Conservation (phyloP, 495 filamentous ascomycete genomes). For the Penicillium herquei region DNA sequence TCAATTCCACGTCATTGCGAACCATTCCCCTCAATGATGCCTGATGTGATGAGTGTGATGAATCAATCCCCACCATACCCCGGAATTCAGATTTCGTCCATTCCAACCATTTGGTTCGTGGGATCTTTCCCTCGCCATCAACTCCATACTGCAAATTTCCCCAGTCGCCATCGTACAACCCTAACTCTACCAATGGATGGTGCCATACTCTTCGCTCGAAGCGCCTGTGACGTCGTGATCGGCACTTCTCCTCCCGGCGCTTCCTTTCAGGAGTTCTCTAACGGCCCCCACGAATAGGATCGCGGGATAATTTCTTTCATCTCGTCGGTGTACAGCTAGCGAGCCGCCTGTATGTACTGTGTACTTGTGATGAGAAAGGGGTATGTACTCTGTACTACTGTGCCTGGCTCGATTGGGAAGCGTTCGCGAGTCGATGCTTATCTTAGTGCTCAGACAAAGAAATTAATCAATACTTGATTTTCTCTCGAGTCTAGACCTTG, state of each 20-base stretch:
- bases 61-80: too few relatives aligned
- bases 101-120: too few relatives aligned
- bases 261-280: background rate
- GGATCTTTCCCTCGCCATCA: too few relatives aligned
- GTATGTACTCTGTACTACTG: background rate
- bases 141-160: too few relatives aligned
- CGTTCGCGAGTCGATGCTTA: background rate
- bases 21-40: too few relatives aligned
- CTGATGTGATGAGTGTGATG: too few relatives aligned
- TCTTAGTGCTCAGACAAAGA: too few relatives aligned
- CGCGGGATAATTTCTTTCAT: background rate
- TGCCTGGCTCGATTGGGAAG: background rate
- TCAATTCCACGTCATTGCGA: too few relatives aligned
- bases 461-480: too few relatives aligned
- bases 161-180: background rate
- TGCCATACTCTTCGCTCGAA: background rate
- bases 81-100: too few relatives aligned
- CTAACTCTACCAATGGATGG: too few relatives aligned
- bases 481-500: too few relatives aligned
- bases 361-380: background rate
- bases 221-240: conserved; percentile 19
- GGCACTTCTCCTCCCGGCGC: conserved; percentile 6
- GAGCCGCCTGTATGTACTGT: background rate
- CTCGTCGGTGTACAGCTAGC: background rate
- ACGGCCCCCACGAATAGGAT: background rate